These are phyloP conservation scores for Xylaria grammica DNA, from an alignment of 495 filamentous ascomycete genomes.

Conservation along the genomic window DNA sequence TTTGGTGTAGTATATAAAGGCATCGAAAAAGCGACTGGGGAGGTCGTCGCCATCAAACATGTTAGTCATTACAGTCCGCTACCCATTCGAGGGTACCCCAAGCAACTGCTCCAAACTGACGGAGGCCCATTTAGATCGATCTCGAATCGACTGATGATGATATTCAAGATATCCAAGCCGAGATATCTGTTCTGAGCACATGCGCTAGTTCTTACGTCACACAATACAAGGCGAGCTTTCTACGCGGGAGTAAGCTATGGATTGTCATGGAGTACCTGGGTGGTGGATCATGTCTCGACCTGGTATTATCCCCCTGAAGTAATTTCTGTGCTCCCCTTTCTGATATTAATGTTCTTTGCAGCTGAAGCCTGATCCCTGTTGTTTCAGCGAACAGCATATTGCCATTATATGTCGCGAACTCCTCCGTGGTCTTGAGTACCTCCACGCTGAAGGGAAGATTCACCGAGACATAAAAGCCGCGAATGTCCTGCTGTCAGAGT, in stretches of 20 bases:
- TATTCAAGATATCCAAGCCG: conserved; percentile 96
- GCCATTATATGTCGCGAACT: conserved; percentile 94
- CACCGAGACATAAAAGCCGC: conserved; percentile 98
- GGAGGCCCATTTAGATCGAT: conserved; percentile 72
- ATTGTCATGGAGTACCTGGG: conserved; percentile 99
- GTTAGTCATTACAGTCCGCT: conserved; percentile 52
- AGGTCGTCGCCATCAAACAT: conserved; percentile 91
- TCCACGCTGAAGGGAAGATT: conserved; percentile 94
- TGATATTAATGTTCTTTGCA: conserved; percentile 45
- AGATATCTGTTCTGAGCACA: conserved; percentile 93
- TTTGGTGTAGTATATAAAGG: conserved; percentile 98
- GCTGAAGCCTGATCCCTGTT: conserved; percentile 94
- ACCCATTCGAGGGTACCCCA: not conserved
- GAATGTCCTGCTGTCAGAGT: conserved; percentile 83
- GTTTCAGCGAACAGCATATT: conserved; percentile 88
- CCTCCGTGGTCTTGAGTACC: conserved; percentile 87
- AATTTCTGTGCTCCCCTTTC: conserved; percentile 10
- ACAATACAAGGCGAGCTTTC: conserved; percentile 93
- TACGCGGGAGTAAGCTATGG: conserved; percentile 95
- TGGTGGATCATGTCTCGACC: conserved; percentile 89
- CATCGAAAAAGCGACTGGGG: conserved; percentile 81
- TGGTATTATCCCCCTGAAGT: conserved; percentile 60
- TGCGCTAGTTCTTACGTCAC: conserved; percentile 93
- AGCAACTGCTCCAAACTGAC: conserved; percentile 25
- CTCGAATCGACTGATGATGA: conserved; percentile 98